phyloP scores from a whole-genome alignment of 2,329 filamentous ascomycete genomes.

The Helminthosporium solani region DNA sequence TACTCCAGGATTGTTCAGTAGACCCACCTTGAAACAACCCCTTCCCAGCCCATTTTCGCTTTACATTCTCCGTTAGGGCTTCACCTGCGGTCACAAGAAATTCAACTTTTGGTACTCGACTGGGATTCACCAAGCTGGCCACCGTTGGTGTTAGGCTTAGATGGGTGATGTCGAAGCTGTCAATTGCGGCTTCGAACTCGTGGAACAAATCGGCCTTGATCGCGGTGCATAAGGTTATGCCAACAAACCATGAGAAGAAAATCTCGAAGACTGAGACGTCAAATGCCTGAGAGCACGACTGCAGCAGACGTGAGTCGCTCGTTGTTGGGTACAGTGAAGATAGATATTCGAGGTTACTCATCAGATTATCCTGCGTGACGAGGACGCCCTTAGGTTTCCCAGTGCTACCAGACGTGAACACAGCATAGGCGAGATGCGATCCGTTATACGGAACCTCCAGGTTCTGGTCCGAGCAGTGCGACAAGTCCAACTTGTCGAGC shows the following conservation, averaged over 20 bases:
- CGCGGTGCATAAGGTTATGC: slow-evolving; percentile 76
- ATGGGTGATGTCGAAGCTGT: slow-evolving; percentile 67
- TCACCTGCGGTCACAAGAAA: slow-evolving; percentile 83
- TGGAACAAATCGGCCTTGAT: slow-evolving; percentile 72
- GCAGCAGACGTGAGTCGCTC: slow-evolving; percentile 63
- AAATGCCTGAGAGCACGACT: slow-evolving; percentile 82
- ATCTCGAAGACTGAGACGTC: slow-evolving; percentile 90
- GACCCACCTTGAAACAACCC: slow-evolving; percentile 68
- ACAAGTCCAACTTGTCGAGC: slow-evolving; percentile 32
- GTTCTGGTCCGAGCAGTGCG: slow-evolving; percentile 40
- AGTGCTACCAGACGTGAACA: slow-evolving; percentile 83
- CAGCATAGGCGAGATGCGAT: slow-evolving; percentile 67
- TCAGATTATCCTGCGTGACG: slow-evolving; percentile 72
- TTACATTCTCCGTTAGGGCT: slow-evolving; percentile 70
- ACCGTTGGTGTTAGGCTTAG: slow-evolving; percentile 85
- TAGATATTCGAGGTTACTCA: slow-evolving; percentile 72
- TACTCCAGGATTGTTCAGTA: neutral
- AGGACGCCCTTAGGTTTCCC: slow-evolving; percentile 77
- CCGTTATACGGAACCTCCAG: slow-evolving; percentile 42
- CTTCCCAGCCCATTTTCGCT: slow-evolving; percentile 65
- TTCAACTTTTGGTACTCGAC: slow-evolving; percentile 67
- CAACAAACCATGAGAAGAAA: slow-evolving; percentile 77
- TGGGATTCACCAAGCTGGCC: slow-evolving; percentile 69
- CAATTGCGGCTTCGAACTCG: slow-evolving; percentile 69
- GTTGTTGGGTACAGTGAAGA: slow-evolving; percentile 64